Evolutionary conservation across 805 yeast genomes (phyloP), one percentile per base, ranked within the genome.

Genomic region (Yamadazyma sp.): DNA sequence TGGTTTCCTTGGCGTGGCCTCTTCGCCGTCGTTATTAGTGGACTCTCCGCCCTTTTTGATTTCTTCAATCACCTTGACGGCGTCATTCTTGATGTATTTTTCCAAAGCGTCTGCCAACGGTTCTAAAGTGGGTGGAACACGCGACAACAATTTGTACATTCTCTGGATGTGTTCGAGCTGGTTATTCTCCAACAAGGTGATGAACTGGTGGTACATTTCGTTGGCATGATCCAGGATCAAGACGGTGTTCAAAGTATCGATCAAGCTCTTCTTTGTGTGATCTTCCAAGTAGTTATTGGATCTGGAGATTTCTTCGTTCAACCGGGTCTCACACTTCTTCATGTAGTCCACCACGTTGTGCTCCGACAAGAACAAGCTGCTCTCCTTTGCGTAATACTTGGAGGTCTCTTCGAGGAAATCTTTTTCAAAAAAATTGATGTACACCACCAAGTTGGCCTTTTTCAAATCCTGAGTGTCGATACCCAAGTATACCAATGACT

Each of bases 271-370:
- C 56, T 84, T 84, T 4, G 96, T 84, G 57, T 86, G 89, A 30
- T 83, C 89, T 60, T 91, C 95, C 60, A 93, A 74, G 53, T 84
- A 83, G 57, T 82, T 75, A 40, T 80, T 81, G 45, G 91, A 81
- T 28, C 93, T 74, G 31, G 80, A 74, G 45, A 84, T 78, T 62
- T 93, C 99, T 57, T 89, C 96, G 25, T 75, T 76, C 34, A 95
- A 76, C 44, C 97, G 74, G 37, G 76, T 73, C 50, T 85, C 89
- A 26, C 96, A 95, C 58, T 83, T 86, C 44, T 76, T 78, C 77
- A 93, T 81, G 64, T 93, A 93, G 53, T 88, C 95, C 16, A 90
- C 91, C 33, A 91, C 91, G 47, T 88, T 84, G 59, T 89, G 84
- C 20, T 77, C 75, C 3, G 73, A 62, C 42, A 93, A 68, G 56